Percentiles rank a stretch among this genome's conserved stretches.
phyloP scores from a whole-genome alignment of 495 filamentous ascomycete genomes.

The Jackrogersella multiformis region DNA sequence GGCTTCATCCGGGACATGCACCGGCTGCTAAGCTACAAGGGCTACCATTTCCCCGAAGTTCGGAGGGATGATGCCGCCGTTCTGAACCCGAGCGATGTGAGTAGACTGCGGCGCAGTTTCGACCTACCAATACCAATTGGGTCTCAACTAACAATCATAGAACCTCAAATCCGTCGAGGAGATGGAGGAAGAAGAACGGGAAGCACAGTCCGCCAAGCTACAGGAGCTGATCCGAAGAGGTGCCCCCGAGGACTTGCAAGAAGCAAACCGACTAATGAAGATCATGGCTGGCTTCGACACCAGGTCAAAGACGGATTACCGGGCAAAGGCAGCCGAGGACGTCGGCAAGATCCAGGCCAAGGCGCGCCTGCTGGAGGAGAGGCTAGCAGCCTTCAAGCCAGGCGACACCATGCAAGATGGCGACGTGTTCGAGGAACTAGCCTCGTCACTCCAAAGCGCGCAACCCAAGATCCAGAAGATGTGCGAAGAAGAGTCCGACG shows the following conservation, averaged over 20 bases:
- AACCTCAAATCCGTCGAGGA: slow-evolving; percentile 96
- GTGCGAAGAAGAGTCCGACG: slow-evolving; percentile 98
- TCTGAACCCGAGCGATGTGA: slow-evolving; percentile 95
- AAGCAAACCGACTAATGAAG: slow-evolving; percentile 98
- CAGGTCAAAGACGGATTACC: slow-evolving; percentile 93
- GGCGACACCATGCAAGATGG: slow-evolving; percentile 87
- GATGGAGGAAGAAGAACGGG: slow-evolving; percentile 96
- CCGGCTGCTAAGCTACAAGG: slow-evolving; percentile 92
- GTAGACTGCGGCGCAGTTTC: slow-evolving; percentile 42
- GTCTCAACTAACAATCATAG: slow-evolving; percentile 56
- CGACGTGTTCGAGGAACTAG: slow-evolving; percentile 95
- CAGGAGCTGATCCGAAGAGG: slow-evolving; percentile 96
- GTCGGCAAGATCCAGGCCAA: slow-evolving; percentile 93
- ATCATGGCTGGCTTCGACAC: slow-evolving; percentile 98
- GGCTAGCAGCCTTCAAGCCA: slow-evolving; percentile 82
- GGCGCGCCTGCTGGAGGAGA: slow-evolving; percentile 89
- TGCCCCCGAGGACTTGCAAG: slow-evolving; percentile 89
- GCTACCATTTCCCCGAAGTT: slow-evolving; percentile 93
- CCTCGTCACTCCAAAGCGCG: slow-evolving; percentile 88
- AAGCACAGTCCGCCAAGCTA: slow-evolving; percentile 94
- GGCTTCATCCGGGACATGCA: slow-evolving; percentile 99
- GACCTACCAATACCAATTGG: slow-evolving; percentile 3
- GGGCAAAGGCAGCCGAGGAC: slow-evolving; percentile 96
- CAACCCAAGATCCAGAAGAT: slow-evolving; percentile 99
- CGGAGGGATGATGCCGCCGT: slow-evolving; percentile 94